A percentile compares a stretch with the other conserved stretches of the same genome.
These are phyloP conservation scores for Aspergillus vadensis DNA, from an alignment of 2,329 filamentous ascomycete genomes.

Conservation along the genomic window DNA sequence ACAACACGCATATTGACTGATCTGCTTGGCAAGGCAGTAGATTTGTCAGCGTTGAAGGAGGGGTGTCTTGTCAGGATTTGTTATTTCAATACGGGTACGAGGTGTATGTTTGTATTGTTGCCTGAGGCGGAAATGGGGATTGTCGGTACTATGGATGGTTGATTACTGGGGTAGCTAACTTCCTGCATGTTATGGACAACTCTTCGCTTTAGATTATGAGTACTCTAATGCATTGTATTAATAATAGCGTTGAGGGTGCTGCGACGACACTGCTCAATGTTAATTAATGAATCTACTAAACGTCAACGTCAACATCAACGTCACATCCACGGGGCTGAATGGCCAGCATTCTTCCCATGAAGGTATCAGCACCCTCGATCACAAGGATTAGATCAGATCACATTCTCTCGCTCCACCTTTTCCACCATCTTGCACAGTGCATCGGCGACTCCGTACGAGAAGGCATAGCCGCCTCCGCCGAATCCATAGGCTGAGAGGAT, in stretches of 20 bases:
- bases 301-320: no score
- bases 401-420: slow-evolving; percentile 32
- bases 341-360: background rate
- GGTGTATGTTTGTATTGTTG: background rate
- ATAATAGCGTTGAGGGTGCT: background rate
- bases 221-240: no score
- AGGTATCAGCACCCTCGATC: background rate
- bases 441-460: slow-evolving; percentile 41
- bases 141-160: background rate
- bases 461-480: slow-evolving; percentile 42
- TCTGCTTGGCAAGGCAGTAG: background rate
- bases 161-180: background rate
- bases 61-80: background rate
- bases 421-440: slow-evolving; percentile 40
- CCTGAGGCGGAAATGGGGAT: background rate
- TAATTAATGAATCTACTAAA: no score
- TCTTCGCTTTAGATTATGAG: no score
- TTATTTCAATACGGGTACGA: background rate
- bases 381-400: slow-evolving; percentile 27
- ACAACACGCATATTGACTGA: background rate
- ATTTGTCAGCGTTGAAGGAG: background rate
- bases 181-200: no score
- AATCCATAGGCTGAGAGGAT: slow-evolving; percentile 43
- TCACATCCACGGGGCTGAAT: background rate
- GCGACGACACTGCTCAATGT: background rate